Base-by-base conservation (phyloP, 2,329 filamentous ascomycete genomes). In the Ascochyta pisi region DNA sequence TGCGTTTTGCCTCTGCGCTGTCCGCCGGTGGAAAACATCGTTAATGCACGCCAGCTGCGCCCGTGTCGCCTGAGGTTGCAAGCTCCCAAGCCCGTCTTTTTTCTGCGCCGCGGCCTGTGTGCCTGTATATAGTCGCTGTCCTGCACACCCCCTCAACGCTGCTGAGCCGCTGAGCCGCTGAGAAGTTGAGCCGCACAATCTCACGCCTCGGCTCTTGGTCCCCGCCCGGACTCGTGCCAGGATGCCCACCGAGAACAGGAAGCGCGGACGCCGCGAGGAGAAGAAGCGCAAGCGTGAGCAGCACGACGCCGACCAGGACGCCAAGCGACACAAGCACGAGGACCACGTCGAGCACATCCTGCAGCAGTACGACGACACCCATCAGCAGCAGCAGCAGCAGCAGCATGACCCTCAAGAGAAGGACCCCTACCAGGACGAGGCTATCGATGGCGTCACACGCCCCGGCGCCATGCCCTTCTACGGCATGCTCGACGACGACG, bases 401-500 rank as follows among this genome's bases (percentile, higher is more conserved):
- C 38, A 42, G 19, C 57, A 54, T 29, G 39, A 53, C n/a, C 46
- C 61, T 16, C 46, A 63, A 15, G 54, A 55, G 3, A 50, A 54
- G 4, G 56, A 58, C 1, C 56, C 61, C 26, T 60, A 56, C 57
- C 62, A 64, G n/a, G 56, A 68, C 50, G 66, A 66, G 24, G 67
- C 64, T 33, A 29, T 65, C 75, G 67, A 69, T 49, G 68, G 60
- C 57, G 63, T 65, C 61, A 69, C 70, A 34, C 71, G 69, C 33
- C 71, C 68, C 3, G 77, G 76, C 9, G 90, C 91, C 57, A 85
- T 82, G 65, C 87, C 91, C 53, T 99, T 96, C 80, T 98, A 96
- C 68, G 95, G 95, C 62, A 88, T 97, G 82, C 87, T 99, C 24
- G 90, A 92, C 67, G 89, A 96, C 50, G 86, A 96, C 64, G 95